Evolutionary conservation across 768 basidiomycete species (phyloP).

Genomic region (Boletellus ananiceps): DNA sequence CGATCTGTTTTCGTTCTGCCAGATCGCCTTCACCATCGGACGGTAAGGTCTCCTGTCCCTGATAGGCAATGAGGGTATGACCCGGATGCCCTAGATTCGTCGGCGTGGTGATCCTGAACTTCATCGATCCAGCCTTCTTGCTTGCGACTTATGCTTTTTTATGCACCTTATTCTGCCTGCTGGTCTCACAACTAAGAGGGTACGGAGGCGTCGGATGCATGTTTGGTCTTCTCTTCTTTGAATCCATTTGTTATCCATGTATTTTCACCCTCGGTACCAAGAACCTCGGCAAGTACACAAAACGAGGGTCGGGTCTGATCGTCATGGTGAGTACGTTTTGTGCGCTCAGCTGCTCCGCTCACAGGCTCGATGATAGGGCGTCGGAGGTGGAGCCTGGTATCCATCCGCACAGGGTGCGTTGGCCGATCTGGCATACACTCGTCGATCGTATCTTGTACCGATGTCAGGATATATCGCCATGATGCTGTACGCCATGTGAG

Average conservation of each 20-base stretch:
- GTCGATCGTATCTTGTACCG: conserved; percentile 57
- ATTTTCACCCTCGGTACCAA: conserved; percentile 66
- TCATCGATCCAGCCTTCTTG: conserved; percentile 61
- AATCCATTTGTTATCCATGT: conserved; percentile 70
- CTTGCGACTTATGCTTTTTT: conserved; percentile 48
- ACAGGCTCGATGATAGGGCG: conserved; percentile 35
- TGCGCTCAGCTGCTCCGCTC: background rate
- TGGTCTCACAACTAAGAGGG: conserved; percentile 48
- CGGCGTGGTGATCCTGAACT: conserved; percentile 55
- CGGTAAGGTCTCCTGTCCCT: conserved; percentile 34
- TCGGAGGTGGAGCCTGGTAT: conserved; percentile 68
- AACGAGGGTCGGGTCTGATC: conserved; percentile 57
- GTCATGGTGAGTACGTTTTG: conserved; percentile 44
- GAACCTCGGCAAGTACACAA: conserved; percentile 57
- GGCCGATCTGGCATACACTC: conserved; percentile 45
- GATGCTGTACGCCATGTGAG: conserved; percentile 54
- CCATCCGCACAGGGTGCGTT: conserved; percentile 56
- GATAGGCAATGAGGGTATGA: conserved; percentile 2
- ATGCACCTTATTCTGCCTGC: conserved; percentile 50
- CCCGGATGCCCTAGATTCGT: conserved; percentile 45
- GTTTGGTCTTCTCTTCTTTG: conserved; percentile 68
- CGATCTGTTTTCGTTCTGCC: conserved; percentile 65
- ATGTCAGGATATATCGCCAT: conserved; percentile 56
- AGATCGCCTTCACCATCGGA: conserved; percentile 62
- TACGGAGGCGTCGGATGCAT: conserved; percentile 54